Conservation (phyloP, 768 basidiomycete genomes). For the Tephrocybe rancida region DNA sequence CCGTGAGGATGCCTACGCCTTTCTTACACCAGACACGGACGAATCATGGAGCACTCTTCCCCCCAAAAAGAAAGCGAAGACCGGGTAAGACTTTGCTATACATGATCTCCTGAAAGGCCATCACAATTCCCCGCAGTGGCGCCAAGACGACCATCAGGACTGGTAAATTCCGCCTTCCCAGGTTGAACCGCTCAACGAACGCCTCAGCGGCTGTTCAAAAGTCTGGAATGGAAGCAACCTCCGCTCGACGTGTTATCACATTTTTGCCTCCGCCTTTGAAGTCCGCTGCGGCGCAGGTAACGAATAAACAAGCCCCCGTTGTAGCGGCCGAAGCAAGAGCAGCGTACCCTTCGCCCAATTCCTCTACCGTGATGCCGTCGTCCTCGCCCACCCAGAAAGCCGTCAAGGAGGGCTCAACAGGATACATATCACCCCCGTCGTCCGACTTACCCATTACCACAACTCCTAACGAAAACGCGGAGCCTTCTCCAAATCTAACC, state of each 20-base stretch:
- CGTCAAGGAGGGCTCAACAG: background rate
- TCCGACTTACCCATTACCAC: slow-evolving; percentile 4
- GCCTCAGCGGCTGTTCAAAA: slow-evolving; percentile 3
- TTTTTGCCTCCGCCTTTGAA: slow-evolving; percentile 27
- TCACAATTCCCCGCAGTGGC: background rate
- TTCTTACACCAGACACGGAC: slow-evolving; percentile 28
- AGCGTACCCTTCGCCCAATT: slow-evolving; percentile 20
- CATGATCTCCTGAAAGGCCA: background rate
- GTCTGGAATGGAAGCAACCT: slow-evolving; percentile 24
- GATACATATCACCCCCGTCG: slow-evolving; percentile 13
- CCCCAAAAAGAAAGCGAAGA: slow-evolving; percentile 30
- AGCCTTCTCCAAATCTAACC: background rate
- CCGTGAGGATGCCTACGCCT: slow-evolving; percentile 29
- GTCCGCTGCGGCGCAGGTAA: background rate
- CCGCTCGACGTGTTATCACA: slow-evolving; percentile 24
- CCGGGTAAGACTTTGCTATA: slow-evolving; percentile 13
- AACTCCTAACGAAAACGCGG: background rate
- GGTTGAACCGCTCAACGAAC: background rate
- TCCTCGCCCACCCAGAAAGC: background rate
- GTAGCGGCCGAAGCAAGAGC: background rate
- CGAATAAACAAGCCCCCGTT: background rate
- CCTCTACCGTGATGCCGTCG: background rate
- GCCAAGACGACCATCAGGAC: slow-evolving; percentile 4
- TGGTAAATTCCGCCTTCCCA: slow-evolving; percentile 17
- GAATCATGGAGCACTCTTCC: slow-evolving; percentile 41